Base-by-base conservation (phyloP, 768 basidiomycete genomes). In the Kwoniella newhampshirensis region DNA sequence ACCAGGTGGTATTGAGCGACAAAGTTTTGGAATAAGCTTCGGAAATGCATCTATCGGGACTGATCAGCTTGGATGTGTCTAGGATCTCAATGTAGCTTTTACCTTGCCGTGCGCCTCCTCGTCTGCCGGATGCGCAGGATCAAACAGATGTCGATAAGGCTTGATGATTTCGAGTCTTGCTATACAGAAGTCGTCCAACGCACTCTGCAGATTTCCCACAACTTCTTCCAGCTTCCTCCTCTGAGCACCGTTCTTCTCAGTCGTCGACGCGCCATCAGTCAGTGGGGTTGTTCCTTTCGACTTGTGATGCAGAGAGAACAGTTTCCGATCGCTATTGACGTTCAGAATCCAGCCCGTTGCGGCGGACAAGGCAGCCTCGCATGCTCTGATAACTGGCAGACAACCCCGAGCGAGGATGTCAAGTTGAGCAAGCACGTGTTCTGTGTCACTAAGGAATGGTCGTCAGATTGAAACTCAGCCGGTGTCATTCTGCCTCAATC, bases 1-100 rank as follows among this genome's bases (percentile, higher is more conserved):
- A 65, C 67, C n/a, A 76, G 23, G 50, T 76, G 72, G 27, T 71
- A 74, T 44, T 68, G 67, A 40, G 66, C 69, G 2, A 74, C 65
- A 25, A 72, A 73, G 26, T 54, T 64, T 53, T 73, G 73, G 52
- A 69, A 76, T 12, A 76, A 57, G 1, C 60, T 69, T 35, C 74
- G 63, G 45, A 66, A 58, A 37, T 67, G 64, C 2, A 54, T 47
- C 67, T 71, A 21, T 1, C 26, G 21, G n/a, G 11, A 28, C 4
- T 23, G 13, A 28, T 37, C 49, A 57, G 42, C 44, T 49, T 30
- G 28, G 15, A 21, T 37, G 49, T 11, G 26, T 30, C 32, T 4
- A 23, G 26, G 20, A 20, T 35, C n/a, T 8, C 17, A n/a, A 47
- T 25, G 43, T 26, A 37, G 26, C n/a, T 21, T 47, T 44, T 25